Evolutionary conservation across 2,329 filamentous ascomycete genomes (phyloP).

Genomic region (Pseudogymnoascus sp.): DNA sequence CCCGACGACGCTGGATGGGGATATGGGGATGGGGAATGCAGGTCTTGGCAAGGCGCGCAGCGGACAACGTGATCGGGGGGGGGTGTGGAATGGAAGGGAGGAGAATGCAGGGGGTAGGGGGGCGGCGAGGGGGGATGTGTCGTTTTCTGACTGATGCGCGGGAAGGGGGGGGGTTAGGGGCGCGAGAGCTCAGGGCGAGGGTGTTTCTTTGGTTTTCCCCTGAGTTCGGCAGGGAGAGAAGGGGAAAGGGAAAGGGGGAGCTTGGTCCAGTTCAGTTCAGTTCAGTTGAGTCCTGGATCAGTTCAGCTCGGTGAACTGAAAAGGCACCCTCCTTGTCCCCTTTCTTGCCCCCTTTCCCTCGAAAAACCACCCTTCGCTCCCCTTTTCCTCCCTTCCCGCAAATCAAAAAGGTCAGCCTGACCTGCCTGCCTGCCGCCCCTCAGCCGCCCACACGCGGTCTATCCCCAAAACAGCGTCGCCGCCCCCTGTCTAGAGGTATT

Average conservation of each 20-base stretch:
- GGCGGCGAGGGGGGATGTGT: not conserved
- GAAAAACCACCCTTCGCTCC: not conserved
- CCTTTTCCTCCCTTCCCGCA: not conserved
- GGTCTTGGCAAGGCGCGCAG: not conserved
- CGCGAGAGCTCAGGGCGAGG: not conserved
- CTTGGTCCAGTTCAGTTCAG: not conserved
- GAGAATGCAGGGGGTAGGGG: not conserved
- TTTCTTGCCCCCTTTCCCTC: not conserved
- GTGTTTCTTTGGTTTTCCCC: not conserved
- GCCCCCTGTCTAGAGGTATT: not conserved
- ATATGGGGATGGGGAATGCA: not conserved
- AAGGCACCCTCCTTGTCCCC: not conserved
- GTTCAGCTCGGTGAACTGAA: not conserved
- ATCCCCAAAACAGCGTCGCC: not conserved
- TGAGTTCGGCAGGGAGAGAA: not conserved
- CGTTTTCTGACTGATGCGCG: not conserved
- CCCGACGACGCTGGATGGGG: not conserved
- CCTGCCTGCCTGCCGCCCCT: not conserved
- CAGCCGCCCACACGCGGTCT: not conserved
- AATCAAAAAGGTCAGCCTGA: not conserved
- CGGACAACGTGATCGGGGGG: not conserved
- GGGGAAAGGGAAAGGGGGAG: not conserved
- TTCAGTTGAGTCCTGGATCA: not conserved
- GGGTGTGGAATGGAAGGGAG: not conserved
- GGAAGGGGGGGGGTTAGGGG: not conserved